Percentiles rank a stretch among this genome's conserved stretches.
Conservation (phyloP, 495 filamentous ascomycete genomes). For the Entonaema liquescens region DNA sequence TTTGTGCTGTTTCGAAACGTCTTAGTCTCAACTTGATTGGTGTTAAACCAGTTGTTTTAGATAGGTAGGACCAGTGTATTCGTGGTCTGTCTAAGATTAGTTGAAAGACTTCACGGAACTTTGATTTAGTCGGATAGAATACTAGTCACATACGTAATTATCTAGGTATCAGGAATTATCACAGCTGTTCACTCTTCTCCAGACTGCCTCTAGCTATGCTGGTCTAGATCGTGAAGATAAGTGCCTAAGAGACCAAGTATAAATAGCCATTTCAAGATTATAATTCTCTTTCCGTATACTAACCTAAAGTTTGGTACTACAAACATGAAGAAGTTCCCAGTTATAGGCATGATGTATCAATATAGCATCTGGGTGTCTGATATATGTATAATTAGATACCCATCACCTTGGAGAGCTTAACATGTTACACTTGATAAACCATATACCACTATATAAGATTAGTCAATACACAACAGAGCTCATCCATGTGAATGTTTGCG, state of each 20-base stretch:
- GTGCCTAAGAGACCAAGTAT: too few relatives aligned
- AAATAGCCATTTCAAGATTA: too few relatives aligned
- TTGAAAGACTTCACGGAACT: background rate
- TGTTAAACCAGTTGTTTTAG: background rate
- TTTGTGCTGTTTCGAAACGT: background rate
- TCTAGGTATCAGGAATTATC: too few relatives aligned
- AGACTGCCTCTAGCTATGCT: too few relatives aligned
- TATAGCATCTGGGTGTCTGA: background rate
- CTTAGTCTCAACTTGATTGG: background rate
- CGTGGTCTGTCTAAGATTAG: background rate
- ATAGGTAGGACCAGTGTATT: background rate
- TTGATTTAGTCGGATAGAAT: background rate
- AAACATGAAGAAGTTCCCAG: background rate
- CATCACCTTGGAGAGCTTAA: background rate
- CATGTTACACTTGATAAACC: background rate
- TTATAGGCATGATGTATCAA: background rate
- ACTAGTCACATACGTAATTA: background rate
- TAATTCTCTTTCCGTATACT: too few relatives aligned
- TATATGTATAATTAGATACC: background rate
- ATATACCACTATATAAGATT: background rate
- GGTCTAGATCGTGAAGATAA: too few relatives aligned
- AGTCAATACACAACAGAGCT: background rate
- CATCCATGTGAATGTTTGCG: background rate
- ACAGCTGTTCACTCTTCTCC: too few relatives aligned
- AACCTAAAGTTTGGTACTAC: too few relatives aligned